Base-by-base conservation (phyloP, 2,329 filamentous ascomycete genomes). In the Colletotrichum incanum region DNA sequence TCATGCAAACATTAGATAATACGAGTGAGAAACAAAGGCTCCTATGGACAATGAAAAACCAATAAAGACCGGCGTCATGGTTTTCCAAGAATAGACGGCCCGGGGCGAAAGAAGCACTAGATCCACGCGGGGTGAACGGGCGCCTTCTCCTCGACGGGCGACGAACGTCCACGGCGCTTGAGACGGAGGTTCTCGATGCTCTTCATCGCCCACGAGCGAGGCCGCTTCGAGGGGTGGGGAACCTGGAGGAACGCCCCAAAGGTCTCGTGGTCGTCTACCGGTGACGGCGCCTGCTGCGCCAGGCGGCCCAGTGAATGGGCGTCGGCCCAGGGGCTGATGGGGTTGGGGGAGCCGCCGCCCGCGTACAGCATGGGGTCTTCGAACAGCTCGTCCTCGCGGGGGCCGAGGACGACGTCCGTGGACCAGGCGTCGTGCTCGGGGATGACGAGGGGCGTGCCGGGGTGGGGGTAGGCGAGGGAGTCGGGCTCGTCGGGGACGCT, bases 151-250 rank as follows among this genome's bases (percentile, higher is more conserved):
- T 69, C 50, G 18, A 45, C 56, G 16, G 59, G 45, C 43, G 59
- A 50, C 34, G 49, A 23, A 1, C 47, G 52, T 18, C 69, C 67
- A 12, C 71, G 75, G n/a, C 74, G 67, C 66, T 76, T 77, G 14
- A 72, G 71, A 18, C 75, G 55, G 28, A 76, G 56, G 58, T 76
- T 76, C 45, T 77, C 76, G 34, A 77, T 56, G 54, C 75, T 76
- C 49, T 65, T 73, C 41, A 54, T 62, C 41, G 71, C 49, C 59
- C 74, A 69, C 7, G 72, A 72, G 9, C 75, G 49, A 16, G 67
- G 67, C 14, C 75, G 68, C 49, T 75, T 77, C 16, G 73, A 23
- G 12, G 20, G 63, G 7, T 70, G 70, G 4, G 76, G 74, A 12
- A 60, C 45, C 26, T 39, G 43, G 14, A 69, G 37, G 18, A 62